Percentiles rank a stretch among this genome's conserved stretches.
These are phyloP conservation scores for Phialophora expanda DNA, from an alignment of 2,329 filamentous ascomycete species.

Conservation along the genomic window DNA sequence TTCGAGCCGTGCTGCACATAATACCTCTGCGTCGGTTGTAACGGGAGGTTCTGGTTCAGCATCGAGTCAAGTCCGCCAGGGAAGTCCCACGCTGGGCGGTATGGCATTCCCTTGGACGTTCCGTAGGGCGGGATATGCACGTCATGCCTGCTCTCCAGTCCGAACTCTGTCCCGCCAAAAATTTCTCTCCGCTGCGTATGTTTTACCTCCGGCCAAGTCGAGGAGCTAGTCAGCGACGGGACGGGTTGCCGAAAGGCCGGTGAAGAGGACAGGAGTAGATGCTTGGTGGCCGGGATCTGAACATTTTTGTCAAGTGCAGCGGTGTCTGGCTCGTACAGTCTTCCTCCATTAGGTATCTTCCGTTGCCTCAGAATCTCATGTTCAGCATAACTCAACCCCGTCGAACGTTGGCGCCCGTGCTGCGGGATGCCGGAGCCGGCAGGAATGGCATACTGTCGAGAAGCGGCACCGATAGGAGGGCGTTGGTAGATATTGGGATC, in stretches of 20 bases:
- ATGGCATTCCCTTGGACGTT: conserved; percentile 20
- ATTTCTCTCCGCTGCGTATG: conserved; percentile 18
- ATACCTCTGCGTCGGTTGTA: conserved; percentile 48
- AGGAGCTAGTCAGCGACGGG: conserved; percentile 12
- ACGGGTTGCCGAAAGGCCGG: conserved; percentile 39
- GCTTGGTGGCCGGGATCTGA: conserved; percentile 78
- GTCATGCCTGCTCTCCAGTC: conserved; percentile 26
- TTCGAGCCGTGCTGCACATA: conserved; percentile 56
- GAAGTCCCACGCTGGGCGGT: conserved; percentile 39
- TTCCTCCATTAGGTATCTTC: conserved; percentile 88
- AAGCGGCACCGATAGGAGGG: conserved; percentile 19
- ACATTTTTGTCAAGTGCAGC: conserved; percentile 73
- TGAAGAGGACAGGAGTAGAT: conserved; percentile 73
- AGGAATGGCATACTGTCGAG: conserved; percentile 38
- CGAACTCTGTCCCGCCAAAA: conserved; percentile 13
- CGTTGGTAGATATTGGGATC: conserved; percentile 27
- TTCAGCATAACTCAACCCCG: conserved; percentile 49
- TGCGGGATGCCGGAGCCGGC: conserved; percentile 19
- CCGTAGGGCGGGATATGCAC: conserved; percentile 22
- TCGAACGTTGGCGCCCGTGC: conserved; percentile 27
- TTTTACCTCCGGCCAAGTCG: conserved; percentile 46
- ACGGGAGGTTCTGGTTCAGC: conserved; percentile 61
- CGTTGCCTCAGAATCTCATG: conserved; percentile 73
- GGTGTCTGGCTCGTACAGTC: conserved; percentile 85
- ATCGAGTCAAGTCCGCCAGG: conserved; percentile 63